These are phyloP conservation scores for Chlorella sp. DNA, from an alignment of 139 green algal species.

Conservation along the genomic window DNA sequence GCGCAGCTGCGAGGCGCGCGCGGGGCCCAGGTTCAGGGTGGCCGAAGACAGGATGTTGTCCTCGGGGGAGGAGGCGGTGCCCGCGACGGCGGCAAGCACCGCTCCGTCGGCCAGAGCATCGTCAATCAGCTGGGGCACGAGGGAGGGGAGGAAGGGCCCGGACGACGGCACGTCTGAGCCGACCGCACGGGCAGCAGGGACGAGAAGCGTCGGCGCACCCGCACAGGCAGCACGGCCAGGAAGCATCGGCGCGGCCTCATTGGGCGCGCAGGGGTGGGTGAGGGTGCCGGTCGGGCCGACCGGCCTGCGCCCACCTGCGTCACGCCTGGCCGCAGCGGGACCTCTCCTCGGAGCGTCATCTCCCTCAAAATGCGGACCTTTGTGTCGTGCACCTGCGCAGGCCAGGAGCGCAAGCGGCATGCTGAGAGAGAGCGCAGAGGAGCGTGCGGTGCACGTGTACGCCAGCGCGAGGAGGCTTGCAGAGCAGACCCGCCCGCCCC, in stretches of 20 bases:
- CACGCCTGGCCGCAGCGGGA: constrained; percentile 41
- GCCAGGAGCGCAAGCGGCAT: too few species aligned
- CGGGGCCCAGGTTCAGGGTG: constrained; percentile 31
- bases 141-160: not conserved
- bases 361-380: constrained; percentile 47
- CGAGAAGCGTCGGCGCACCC: not conserved
- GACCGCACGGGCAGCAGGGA: not conserved
- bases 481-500: too few species aligned
- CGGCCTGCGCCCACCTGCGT: too few species aligned
- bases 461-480: too few species aligned
- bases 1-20: not conserved
- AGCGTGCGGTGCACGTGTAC: too few species aligned
- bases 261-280: too few species aligned
- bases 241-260: too few species aligned
- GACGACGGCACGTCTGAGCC: not conserved
- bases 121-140: constrained; percentile 40
- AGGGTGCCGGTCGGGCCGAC: too few species aligned
- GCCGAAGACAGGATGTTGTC: constrained; percentile 24
- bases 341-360: constrained; percentile 39
- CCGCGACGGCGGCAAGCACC: constrained; percentile 23
- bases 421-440: too few species aligned
- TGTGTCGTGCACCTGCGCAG: constrained; percentile 35
- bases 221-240: too few species aligned
- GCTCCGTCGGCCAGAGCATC: constrained; percentile 37
- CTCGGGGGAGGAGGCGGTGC: constrained; percentile 25